Base-by-base conservation (phyloP, 371 early-diverging fungal species). In the Funneliformis caledonium region DNA sequence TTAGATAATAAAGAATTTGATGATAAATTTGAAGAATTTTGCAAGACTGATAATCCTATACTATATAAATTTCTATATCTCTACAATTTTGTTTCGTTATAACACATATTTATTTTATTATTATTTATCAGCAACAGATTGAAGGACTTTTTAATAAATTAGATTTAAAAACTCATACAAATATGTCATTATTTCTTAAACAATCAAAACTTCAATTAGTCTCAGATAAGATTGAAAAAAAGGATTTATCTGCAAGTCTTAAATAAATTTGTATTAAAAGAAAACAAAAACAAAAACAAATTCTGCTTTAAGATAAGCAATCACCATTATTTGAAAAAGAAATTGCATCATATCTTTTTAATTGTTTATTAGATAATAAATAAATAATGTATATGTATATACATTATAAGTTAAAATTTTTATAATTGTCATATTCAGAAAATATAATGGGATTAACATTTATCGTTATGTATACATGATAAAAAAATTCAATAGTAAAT, bases 71-170 rank as follows among this genome's bases (percentile, higher is more conserved):
- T 67, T 37, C 0, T 1, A 2, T 37, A 37, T 37, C 37, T 37
- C 3, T 67, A 42, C 42, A 14, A 75, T 42, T 75, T 48, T 75
- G 22, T 42, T 75, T 48, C 61, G 22, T 11, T 26, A 26, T 61
- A 6, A 60, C 59, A 60, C 7, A 43, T 59, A n/a, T 16, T 3
- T 37, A 37, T 37, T 37, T 37, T 37, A 37, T 37, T 37, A 3
- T 37, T 37, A 37, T 75, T 31, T 60, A 75, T 37, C 76, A 75
- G 31, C 43, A 75, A 16, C 76, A 75, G 43, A 31, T 75, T 1
- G 43, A 75, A 26, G 76, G 45, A 37, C 33, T 75, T 9, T 75
- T 75, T 22, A 75, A 75, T 33, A 75, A 75, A 59, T 59, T 60
- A 43, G 76, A 75, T 75, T 16, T 75, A 31, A 75, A 75, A 59